Base-by-base conservation (phyloP, 495 filamentous ascomycete genomes). In the Penicillium taxi region DNA sequence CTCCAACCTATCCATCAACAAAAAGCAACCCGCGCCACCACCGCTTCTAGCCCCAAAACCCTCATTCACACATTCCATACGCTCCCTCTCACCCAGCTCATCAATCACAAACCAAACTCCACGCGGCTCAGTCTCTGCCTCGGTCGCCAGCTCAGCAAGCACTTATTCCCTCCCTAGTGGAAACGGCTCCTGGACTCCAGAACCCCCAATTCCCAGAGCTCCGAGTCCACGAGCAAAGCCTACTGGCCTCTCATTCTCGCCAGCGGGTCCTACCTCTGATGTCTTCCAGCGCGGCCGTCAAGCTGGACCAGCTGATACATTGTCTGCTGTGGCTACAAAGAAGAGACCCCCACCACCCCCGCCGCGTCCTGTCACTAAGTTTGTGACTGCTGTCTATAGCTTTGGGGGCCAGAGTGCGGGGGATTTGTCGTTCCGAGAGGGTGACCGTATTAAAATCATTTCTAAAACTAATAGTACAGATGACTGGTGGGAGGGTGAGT, bases 401-500 rank as follows among this genome's bases (percentile, higher is more conserved):
- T 96, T 93, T 58, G 65, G 70, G 0, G 86, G 83, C 0, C 74
- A 88, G 49, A 73, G 70, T 11, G 53, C 56, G 1, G 87, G 83
- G 0, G 90, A 96, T 61, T 57, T 96, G 31, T 72, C 70, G 8
- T 96, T 96, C 59, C 68, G 64, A 7, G 82, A 93, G 59, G 89
- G 89, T 0, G 90, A 94, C 45, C 72, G 74, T 44, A 96, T 96
- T 47, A 77, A 73, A 35, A 80, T 96, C 2, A 54, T 91, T 13
- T 83, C 82, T 66, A 85, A 81, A 67, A 96, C 90, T 2, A 75
- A 75, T 13, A 91, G 82, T 37, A 81, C 76, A 19, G 84, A 95
- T 59, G 90, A 95, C 51, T 96, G 90, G 90, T 96, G 90, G 90
- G 78, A 86, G 37, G 90, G 90, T 12, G 88, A 96, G 59, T 35